Percentiles rank a stretch among this genome's conserved stretches.
phyloP scores from a whole-genome alignment of 208 protist species.

The Phytomonas sp. region DNA sequence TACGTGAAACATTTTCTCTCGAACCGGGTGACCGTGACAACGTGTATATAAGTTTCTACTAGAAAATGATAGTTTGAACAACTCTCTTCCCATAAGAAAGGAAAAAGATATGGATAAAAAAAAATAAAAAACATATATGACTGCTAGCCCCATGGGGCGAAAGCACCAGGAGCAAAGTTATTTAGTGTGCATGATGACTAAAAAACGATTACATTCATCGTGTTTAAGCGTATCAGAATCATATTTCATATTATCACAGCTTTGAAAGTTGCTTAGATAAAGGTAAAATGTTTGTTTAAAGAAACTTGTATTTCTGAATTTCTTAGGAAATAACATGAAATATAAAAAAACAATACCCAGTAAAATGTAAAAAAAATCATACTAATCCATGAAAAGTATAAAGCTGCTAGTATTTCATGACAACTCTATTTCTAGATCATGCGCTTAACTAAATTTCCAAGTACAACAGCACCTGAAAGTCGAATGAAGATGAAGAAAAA shows the following conservation, averaged over 20 bases:
- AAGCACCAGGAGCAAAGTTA: background rate
- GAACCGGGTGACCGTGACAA: background rate
- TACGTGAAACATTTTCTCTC: slow-evolving; percentile 44
- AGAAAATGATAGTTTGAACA: background rate
- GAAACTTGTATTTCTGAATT: too few relatives aligned
- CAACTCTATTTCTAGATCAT: background rate
- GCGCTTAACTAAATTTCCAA: background rate
- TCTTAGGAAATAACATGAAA: too few relatives aligned
- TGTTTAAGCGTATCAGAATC: background rate
- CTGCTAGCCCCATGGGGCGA: background rate
- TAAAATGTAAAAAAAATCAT: slow-evolving; percentile 4
- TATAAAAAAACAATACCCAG: too few relatives aligned
- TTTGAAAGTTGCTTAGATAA: background rate
- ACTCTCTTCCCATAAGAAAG: slow-evolving; percentile 5
- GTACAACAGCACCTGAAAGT: background rate
- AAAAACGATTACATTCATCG: background rate
- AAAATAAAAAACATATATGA: background rate
- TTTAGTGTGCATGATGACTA: background rate
- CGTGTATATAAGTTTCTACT: background rate
- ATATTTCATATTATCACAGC: background rate
- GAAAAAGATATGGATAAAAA: background rate
- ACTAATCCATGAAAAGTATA: background rate
- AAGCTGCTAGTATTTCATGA: background rate
- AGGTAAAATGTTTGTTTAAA: background rate
- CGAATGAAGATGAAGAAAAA: slow-evolving; percentile 8